Percentiles rank a stretch among this genome's conserved stretches.
Conservation (phyloP, 148 eudicot species). For the Fagopyrum tataricum region DNA sequence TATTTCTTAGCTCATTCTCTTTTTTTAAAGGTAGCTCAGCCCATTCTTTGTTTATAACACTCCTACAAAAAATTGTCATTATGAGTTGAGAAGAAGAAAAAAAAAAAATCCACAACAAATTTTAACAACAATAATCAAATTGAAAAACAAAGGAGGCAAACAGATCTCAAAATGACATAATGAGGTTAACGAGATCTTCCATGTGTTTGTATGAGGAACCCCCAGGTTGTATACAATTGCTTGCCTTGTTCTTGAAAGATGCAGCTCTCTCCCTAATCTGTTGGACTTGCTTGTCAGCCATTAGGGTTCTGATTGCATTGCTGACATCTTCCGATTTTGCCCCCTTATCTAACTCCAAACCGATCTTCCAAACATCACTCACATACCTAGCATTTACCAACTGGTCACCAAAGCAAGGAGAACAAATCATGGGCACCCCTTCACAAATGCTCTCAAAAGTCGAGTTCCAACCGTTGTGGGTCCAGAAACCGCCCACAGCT, state of each 20-base stretch:
- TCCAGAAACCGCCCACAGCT: no score
- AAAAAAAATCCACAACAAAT: no score
- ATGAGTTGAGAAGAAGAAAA: no score
- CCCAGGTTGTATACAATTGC: not conserved
- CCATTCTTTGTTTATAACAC: no score
- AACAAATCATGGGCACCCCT: constrained; percentile 6
- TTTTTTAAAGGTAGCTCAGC: no score
- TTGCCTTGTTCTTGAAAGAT: not conserved
- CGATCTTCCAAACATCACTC: no score
- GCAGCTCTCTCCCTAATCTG: not conserved
- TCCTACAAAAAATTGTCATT: no score
- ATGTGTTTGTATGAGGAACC: not conserved
- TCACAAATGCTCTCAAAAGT: not conserved
- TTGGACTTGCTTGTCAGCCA: not conserved
- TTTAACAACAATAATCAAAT: no score
- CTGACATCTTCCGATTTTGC: not conserved
- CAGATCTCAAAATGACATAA: not conserved
- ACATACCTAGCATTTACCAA: not conserved
- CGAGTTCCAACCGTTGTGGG: no score
- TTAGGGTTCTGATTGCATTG: not conserved
- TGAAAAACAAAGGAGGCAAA: no score
- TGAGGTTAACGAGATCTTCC: not conserved
- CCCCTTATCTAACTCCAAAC: not conserved
- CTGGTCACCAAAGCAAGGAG: not conserved
- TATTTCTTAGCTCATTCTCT: no score